These are phyloP conservation scores for Triangularia setosa DNA, from an alignment of 2,329 filamentous ascomycete species.

Conservation along the genomic window DNA sequence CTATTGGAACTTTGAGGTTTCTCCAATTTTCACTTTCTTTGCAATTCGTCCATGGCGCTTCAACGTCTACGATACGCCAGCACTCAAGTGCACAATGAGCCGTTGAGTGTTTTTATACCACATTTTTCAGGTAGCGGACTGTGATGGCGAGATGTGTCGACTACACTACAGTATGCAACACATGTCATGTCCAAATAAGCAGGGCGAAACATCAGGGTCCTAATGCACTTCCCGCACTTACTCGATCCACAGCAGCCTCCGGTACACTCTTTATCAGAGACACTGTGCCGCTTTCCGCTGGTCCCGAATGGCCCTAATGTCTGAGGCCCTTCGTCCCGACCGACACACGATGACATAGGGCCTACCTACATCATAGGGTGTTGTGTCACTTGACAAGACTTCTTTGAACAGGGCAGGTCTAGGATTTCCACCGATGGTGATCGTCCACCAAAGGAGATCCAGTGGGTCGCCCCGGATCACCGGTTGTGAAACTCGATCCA, in stretches of 20 bases:
- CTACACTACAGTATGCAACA: neutral
- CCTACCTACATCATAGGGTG: neutral
- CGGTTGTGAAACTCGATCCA: neutral
- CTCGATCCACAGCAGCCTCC: conserved; percentile 5
- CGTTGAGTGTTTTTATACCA: too few species aligned
- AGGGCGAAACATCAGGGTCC: neutral
- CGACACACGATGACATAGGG: conserved; percentile 12
- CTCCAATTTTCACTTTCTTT: neutral
- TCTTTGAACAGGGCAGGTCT: neutral
- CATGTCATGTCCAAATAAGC: neutral
- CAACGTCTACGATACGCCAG: neutral
- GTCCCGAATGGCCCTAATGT: neutral
- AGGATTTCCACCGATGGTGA: neutral
- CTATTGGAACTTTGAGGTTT: conserved; percentile 14
- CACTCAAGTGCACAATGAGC: neutral
- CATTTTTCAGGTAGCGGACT: neutral
- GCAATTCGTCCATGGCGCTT: neutral
- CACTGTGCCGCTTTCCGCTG: conserved; percentile 7
- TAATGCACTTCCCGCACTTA: neutral
- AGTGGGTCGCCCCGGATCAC: neutral
- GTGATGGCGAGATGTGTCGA: neutral
- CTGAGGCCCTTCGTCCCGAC: neutral
- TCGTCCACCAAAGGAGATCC: neutral
- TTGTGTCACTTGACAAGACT: neutral
- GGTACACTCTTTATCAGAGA: conserved; percentile 12